phyloP scores from a whole-genome alignment of 2,329 filamentous ascomycete genomes.

The Capronia epimyces region DNA sequence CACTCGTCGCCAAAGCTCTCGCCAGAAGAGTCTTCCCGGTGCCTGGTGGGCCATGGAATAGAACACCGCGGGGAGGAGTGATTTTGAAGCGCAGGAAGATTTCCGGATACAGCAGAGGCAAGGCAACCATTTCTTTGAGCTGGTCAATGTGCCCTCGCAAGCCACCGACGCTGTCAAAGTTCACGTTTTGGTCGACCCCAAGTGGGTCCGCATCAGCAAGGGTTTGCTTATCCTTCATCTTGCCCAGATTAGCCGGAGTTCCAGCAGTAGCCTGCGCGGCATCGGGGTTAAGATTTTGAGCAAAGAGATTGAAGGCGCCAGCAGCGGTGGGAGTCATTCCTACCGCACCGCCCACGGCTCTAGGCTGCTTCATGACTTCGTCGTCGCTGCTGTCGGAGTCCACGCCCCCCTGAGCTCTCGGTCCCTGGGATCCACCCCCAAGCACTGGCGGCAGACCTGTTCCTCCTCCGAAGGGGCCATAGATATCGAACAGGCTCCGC shows the following conservation, averaged over 20 bases:
- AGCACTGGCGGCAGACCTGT: slow-evolving; percentile 67
- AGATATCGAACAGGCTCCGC: slow-evolving; percentile 79
- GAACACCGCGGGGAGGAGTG: slow-evolving; percentile 85
- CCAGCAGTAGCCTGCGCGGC: slow-evolving; percentile 52
- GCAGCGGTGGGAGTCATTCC: slow-evolving; percentile 57
- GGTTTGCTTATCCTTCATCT: slow-evolving; percentile 85
- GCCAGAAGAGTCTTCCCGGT: slow-evolving; percentile 98
- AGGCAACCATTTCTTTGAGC: slow-evolving; percentile 95
- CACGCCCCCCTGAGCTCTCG: slow-evolving; percentile 67
- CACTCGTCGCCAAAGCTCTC: slow-evolving; percentile 82
- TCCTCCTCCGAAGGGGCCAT: slow-evolving; percentile 86
- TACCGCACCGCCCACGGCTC: slow-evolving; percentile 53
- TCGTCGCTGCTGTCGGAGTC: slow-evolving; percentile 98
- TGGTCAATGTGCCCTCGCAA: slow-evolving; percentile 92
- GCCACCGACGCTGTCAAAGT: slow-evolving; percentile 90
- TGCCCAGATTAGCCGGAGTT: slow-evolving; percentile 78
- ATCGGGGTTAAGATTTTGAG: slow-evolving; percentile 55
- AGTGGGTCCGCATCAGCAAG: slow-evolving; percentile 91
- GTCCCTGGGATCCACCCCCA: slow-evolving; percentile 60
- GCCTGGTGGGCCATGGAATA: slow-evolving; percentile 95
- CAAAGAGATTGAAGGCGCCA: slow-evolving; percentile 49
- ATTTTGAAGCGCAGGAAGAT: slow-evolving; percentile 88
- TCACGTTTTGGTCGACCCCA: slow-evolving; percentile 85
- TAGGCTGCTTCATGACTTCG: slow-evolving; percentile 64
- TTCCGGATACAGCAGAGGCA: slow-evolving; percentile 90